phyloP scores from a whole-genome alignment of 805 yeast genomes.

The Candida awuae region DNA sequence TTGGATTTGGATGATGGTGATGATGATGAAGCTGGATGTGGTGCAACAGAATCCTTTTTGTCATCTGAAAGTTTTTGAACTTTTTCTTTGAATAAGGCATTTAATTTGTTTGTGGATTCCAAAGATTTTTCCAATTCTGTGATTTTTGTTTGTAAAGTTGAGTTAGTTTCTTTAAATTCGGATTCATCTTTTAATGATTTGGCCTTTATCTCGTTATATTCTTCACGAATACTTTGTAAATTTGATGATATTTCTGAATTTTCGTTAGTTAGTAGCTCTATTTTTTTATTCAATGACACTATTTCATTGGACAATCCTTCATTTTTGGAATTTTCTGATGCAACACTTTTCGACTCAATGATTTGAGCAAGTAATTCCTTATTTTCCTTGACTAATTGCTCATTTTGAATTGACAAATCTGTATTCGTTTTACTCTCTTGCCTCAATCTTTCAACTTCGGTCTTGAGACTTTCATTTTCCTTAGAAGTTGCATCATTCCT shows the following conservation, averaged over 20 bases:
- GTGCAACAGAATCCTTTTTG: constrained; percentile 3
- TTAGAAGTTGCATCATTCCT: constrained; percentile 25
- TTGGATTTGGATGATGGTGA: constrained; percentile 6
- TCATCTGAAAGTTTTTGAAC: constrained; percentile 17
- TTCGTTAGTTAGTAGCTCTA: constrained; percentile 1
- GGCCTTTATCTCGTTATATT: background rate
- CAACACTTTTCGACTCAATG: background rate
- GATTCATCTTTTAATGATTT: constrained; percentile 2
- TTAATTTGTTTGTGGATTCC: constrained; percentile 19
- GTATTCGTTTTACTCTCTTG: constrained; percentile 1
- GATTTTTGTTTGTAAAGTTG: too few relatives aligned
- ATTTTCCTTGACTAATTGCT: background rate
- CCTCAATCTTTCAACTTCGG: constrained; percentile 4
- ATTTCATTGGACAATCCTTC: constrained; percentile 1
- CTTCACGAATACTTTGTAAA: background rate
- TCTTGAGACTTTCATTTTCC: constrained; percentile 8
- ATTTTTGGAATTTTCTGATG: background rate
- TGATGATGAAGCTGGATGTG: background rate
- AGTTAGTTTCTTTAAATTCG: background rate
- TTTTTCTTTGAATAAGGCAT: constrained; percentile 22
- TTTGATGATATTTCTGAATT: background rate
- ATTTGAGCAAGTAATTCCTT: too few relatives aligned
- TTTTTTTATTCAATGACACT: constrained; percentile 1
- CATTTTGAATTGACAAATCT: background rate
- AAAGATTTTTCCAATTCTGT: constrained; percentile 16